Evolutionary conservation across 2,329 filamentous ascomycete genomes (phyloP).

Genomic region (Trichoderma sp.): DNA sequence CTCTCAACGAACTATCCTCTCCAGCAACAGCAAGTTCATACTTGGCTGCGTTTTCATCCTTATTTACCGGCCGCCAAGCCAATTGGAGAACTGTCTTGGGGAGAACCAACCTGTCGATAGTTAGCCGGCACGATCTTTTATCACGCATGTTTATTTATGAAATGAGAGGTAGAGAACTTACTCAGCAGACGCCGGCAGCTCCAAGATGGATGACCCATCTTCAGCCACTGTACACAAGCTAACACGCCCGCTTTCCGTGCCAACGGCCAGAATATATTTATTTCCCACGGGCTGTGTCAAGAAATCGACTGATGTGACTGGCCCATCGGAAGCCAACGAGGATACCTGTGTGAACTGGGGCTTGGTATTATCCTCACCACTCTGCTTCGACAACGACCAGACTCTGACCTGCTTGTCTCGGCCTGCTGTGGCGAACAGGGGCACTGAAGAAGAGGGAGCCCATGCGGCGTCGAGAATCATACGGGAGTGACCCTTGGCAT

Average conservation of each 20-base stretch:
- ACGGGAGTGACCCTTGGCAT: constrained; percentile 83
- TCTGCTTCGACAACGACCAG: constrained; percentile 54
- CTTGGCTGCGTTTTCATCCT: constrained; percentile 36
- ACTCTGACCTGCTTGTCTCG: constrained; percentile 84
- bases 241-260: constrained; percentile 59
- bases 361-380: constrained; percentile 37
- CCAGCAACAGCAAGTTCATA: constrained; percentile 58
- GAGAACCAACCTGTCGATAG: constrained; percentile 44
- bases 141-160: too few relatives aligned
- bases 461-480: constrained; percentile 93
- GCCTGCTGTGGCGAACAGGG: constrained; percentile 81
- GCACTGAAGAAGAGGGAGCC: constrained; percentile 62
- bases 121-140: constrained; percentile 28
- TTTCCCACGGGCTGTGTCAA: constrained; percentile 43
- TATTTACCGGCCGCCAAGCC: constrained; percentile 63
- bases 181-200: constrained; percentile 44
- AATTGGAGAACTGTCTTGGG: constrained; percentile 70
- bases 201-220: constrained; percentile 45
- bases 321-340: constrained; percentile 57
- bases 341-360: constrained; percentile 55
- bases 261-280: constrained; percentile 55
- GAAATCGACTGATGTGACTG: constrained; percentile 76
- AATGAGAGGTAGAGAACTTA: constrained; percentile 38
- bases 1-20: constrained; percentile 63
- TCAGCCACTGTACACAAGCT: constrained; percentile 49